Conservation (phyloP, 495 filamentous ascomycete genomes). For the Cryomyces minteri region DNA sequence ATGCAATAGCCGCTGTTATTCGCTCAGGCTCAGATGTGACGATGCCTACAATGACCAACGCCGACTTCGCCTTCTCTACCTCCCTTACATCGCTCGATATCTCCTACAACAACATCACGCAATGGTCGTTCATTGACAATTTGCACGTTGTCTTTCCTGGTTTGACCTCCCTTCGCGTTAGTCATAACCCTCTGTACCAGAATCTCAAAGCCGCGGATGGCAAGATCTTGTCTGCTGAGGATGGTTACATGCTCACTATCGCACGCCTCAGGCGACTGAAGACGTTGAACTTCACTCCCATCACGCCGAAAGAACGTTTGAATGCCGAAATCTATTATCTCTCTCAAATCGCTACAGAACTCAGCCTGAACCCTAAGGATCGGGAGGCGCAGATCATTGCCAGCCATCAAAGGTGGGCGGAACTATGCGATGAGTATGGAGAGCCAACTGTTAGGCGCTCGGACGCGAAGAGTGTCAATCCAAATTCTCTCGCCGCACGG, state of each 20-base stretch:
- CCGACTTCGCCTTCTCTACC: conserved; percentile 4
- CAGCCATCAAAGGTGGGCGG: conserved; percentile 48
- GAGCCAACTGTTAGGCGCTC: conserved; percentile 35
- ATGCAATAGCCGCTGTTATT: conserved; percentile 16
- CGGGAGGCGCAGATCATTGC: conserved; percentile 33
- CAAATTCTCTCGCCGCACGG: conserved; percentile 53
- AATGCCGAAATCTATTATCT: conserved; percentile 92
- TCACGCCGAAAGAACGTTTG: conserved; percentile 50
- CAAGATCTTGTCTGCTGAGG: conserved; percentile 40
- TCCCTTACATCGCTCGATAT: conserved; percentile 49
- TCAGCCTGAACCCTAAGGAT: conserved; percentile 38
- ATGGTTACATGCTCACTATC: conserved; percentile 72
- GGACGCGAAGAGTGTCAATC: conserved; percentile 25
- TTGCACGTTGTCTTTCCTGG: conserved; percentile 48
- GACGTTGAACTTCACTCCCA: conserved; percentile 54
- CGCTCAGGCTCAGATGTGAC: conserved; percentile 9
- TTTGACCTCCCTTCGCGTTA: conserved; percentile 52
- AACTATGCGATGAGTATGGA: conserved; percentile 56
- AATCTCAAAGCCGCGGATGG: conserved; percentile 14
- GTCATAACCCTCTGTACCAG: conserved; percentile 64
- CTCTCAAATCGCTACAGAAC: conserved; percentile 52
- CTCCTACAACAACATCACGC: conserved; percentile 56
- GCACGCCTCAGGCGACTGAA: conserved; percentile 52
- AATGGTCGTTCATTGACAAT: conserved; percentile 51
- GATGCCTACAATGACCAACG: not conserved